phyloP scores from a whole-genome alignment of 2,329 filamentous ascomycete genomes.

The Scytalidium sp. region DNA sequence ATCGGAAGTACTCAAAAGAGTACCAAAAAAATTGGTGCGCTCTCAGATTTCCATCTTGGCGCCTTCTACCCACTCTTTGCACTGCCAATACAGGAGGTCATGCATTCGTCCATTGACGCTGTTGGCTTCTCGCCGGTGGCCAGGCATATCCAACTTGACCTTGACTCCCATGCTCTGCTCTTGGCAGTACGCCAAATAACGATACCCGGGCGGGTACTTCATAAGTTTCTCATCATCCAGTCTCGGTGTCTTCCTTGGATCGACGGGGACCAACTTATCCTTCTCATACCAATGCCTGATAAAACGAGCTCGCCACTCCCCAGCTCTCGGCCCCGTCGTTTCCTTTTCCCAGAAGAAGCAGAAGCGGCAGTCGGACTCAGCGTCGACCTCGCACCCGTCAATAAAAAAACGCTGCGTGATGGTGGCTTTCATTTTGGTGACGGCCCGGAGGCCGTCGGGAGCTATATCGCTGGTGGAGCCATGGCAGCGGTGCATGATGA shows the following conservation, averaged over 20 bases:
- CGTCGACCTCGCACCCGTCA: conserved; percentile 38
- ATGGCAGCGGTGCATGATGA: conserved; percentile 40
- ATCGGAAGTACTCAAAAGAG: background rate
- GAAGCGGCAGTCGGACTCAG: conserved; percentile 43
- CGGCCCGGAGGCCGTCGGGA: conserved; percentile 33
- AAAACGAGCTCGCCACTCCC: conserved; percentile 38
- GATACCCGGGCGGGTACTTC: conserved; percentile 40
- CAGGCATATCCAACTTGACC: conserved; percentile 42
- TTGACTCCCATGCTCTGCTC: conserved; percentile 42
- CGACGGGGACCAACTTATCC: conserved; percentile 1
- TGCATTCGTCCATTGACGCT: conserved; percentile 37
- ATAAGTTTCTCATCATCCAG: conserved; percentile 37
- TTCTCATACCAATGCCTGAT: conserved; percentile 31
- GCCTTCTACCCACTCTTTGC: conserved; percentile 42
- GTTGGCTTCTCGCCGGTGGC: conserved; percentile 34
- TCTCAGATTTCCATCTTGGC: conserved; percentile 24
- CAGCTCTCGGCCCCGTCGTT: conserved; percentile 1
- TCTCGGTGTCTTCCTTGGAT: conserved; percentile 27
- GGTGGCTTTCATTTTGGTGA: conserved; percentile 47
- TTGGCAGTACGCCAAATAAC: conserved; percentile 42
- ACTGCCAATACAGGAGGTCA: conserved; percentile 40
- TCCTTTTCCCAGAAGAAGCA: conserved; percentile 39
- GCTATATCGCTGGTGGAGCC: conserved; percentile 40
- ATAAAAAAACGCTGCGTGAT: conserved; percentile 45
- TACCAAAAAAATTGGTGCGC: background rate